phyloP scores from a whole-genome alignment of 2,329 filamentous ascomycete species.

The Arthrobotrys musiformis region DNA sequence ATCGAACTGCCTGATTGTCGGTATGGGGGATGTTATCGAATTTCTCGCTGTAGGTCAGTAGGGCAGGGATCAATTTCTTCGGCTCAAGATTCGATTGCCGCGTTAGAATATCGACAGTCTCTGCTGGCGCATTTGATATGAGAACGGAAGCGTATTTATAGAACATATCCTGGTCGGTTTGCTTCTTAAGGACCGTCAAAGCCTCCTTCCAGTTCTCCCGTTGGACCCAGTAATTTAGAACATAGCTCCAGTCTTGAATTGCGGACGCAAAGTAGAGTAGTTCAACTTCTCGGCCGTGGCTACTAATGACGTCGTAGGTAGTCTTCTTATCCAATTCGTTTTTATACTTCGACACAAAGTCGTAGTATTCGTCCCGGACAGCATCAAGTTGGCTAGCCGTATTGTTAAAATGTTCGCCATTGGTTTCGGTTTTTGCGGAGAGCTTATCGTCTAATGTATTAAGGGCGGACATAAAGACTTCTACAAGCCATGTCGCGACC shows the following conservation, averaged over 20 bases:
- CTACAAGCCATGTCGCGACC: conserved; percentile 93
- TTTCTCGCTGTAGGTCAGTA: conserved; percentile 91
- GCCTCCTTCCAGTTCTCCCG: conserved; percentile 91
- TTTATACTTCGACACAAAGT: conserved; percentile 87
- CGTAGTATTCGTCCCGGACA: conserved; percentile 79
- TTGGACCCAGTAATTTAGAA: conserved; percentile 96
- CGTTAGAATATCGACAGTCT: conserved; percentile 95
- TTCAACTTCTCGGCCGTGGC: conserved; percentile 92
- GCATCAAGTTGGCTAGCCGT: conserved; percentile 52
- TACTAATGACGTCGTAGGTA: conserved; percentile 94
- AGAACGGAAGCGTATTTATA: conserved; percentile 97
- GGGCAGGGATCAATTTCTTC: conserved; percentile 87
- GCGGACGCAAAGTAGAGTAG: conserved; percentile 89
- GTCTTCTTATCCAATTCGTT: conserved; percentile 88
- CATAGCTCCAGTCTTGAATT: conserved; percentile 91
- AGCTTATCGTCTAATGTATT: conserved; percentile 95
- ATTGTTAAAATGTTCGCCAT: conserved; percentile 51
- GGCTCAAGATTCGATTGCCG: conserved; percentile 85
- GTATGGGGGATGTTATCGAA: conserved; percentile 61
- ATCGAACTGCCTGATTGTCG: conserved; percentile 87
- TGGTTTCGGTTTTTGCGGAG: conserved; percentile 73
- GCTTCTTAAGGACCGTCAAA: conserved; percentile 87
- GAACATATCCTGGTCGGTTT: conserved; percentile 91
- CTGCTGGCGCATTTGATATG: conserved; percentile 85
- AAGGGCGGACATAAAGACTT: conserved; percentile 96